A percentile compares a stretch with the other conserved stretches of the same genome.
These are phyloP conservation scores for Venturia nashicola DNA, from an alignment of 2,329 filamentous ascomycete genomes.

Conservation along the genomic window DNA sequence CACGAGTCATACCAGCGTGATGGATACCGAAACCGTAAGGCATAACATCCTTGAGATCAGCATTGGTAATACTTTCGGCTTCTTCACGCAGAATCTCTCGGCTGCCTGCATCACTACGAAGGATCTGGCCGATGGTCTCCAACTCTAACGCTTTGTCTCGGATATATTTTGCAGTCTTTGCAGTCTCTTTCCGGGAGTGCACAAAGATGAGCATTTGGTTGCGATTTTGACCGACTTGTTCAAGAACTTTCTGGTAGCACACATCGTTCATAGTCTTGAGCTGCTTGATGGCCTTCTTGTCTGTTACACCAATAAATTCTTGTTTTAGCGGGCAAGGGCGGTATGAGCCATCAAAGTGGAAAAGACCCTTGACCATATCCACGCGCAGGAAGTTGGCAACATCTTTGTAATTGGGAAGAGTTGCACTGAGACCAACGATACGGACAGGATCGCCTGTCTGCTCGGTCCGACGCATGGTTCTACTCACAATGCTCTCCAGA, in stretches of 20 bases:
- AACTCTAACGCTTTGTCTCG: conserved; percentile 93
- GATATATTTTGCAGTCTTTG: conserved; percentile 93
- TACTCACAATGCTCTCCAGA: conserved; percentile 88
- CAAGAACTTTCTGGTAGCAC: conserved; percentile 92
- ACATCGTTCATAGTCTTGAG: conserved; percentile 99
- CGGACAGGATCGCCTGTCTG: conserved; percentile 90
- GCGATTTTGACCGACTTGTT: conserved; percentile 82
- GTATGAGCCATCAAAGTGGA: conserved; percentile 93
- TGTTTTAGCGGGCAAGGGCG: conserved; percentile 89
- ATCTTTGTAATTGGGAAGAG: conserved; percentile 90
- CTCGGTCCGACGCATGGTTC: conserved; percentile 85
- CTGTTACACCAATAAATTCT: conserved; percentile 93
- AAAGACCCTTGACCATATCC: conserved; percentile 72
- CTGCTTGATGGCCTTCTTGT: conserved; percentile 98
- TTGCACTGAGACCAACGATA: conserved; percentile 85
- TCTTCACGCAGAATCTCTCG: conserved; percentile 81
- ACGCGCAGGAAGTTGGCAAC: conserved; percentile 92
- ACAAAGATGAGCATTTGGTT: conserved; percentile 99
- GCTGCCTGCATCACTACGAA: conserved; percentile 84
- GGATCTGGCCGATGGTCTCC: conserved; percentile 92
- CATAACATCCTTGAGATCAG: conserved; percentile 83
- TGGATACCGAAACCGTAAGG: conserved; percentile 98
- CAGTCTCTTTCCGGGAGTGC: conserved; percentile 94
- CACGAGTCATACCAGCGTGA: conserved; percentile 91
- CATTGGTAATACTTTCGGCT: conserved; percentile 67